A percentile compares a stretch with the other conserved stretches of the same genome.
Conservation (phyloP, 2,329 filamentous ascomycete species). For the Aspergillus vadensis region DNA sequence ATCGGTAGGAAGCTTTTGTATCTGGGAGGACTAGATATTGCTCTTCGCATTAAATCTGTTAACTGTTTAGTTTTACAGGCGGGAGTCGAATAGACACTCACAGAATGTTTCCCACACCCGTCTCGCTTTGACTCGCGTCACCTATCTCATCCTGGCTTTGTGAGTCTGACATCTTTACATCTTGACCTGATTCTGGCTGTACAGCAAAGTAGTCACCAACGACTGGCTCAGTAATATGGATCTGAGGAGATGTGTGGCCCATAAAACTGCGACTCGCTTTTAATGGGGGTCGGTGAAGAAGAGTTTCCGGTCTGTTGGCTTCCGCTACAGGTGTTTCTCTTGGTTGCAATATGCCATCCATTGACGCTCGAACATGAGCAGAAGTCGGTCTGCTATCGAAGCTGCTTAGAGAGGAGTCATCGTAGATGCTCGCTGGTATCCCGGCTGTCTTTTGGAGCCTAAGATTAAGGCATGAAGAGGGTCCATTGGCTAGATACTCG, state of each 20-base stretch:
- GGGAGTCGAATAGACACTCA: background rate
- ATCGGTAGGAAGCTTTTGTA: conserved; percentile 29
- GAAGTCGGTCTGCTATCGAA: conserved; percentile 32
- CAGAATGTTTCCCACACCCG: background rate
- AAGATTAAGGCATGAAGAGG: conserved; percentile 57
- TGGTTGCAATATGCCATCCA: conserved; percentile 13
- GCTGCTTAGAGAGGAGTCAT: conserved; percentile 35
- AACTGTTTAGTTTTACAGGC: background rate
- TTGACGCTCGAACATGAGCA: conserved; percentile 18
- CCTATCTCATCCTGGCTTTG: conserved; percentile 5
- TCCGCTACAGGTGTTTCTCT: background rate
- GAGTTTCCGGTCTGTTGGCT: conserved; percentile 8
- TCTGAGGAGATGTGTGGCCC: conserved; percentile 26
- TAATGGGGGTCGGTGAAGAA: conserved; percentile 23
- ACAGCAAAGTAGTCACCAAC: conserved; percentile 24
- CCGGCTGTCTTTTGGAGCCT: conserved; percentile 44
- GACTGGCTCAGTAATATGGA: conserved; percentile 33
- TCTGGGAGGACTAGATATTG: conserved; percentile 16
- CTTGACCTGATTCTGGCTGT: conserved; percentile 11
- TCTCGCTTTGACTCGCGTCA: background rate
- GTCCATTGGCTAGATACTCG: conserved; percentile 59
- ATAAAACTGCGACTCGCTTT: conserved; percentile 29
- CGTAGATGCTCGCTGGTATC: conserved; percentile 26
- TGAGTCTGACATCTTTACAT: background rate
- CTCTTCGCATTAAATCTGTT: conserved; percentile 1